Evolutionary conservation across 176 grass and related monocot genomes (phyloP).

Genomic region (maize (Zea mays)): DNA sequence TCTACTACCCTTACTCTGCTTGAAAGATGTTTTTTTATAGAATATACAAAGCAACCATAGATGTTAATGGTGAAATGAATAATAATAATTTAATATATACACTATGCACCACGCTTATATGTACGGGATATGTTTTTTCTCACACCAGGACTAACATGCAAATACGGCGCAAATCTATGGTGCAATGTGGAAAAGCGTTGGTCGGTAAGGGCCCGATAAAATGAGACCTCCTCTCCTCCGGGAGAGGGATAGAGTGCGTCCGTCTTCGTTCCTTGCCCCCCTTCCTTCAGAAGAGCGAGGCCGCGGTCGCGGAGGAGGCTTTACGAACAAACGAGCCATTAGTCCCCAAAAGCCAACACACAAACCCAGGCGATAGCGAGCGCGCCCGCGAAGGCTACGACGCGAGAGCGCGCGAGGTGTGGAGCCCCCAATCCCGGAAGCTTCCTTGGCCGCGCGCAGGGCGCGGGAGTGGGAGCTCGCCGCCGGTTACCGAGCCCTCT

Average conservation of each 20-base stretch:
- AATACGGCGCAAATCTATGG: conserved; percentile 2
- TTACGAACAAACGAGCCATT: conserved; percentile 40
- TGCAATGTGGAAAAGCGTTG: conserved; percentile 11
- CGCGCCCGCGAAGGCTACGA: conserved; percentile 17
- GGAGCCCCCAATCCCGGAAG: conserved; percentile 1
- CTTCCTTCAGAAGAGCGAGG: conserved; percentile 17
- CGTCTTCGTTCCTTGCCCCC: conserved; percentile 29
- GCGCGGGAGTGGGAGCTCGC: conserved; percentile 1
- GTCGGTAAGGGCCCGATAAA: conserved; percentile 34
- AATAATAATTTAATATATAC: too few relatives aligned
- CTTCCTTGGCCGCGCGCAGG: not conserved
- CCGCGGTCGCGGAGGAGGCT: conserved; percentile 47
- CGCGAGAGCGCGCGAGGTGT: conserved; percentile 15
- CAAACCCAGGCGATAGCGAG: conserved; percentile 47
- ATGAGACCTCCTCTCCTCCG: not conserved
- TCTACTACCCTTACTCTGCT: too few relatives aligned
- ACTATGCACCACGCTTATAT: too few relatives aligned
- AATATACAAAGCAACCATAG: too few relatives aligned
- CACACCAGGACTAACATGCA: not conserved
- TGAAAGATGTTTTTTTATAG: too few relatives aligned
- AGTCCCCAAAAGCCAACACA: conserved; percentile 29
- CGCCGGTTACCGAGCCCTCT: conserved; percentile 17
- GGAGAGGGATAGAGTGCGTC: conserved; percentile 4
- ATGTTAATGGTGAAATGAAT: too few relatives aligned
- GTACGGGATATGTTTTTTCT: too few relatives aligned